Base-by-base conservation (phyloP, 1,284 basidiomycete species). In the Mycena sp. region DNA sequence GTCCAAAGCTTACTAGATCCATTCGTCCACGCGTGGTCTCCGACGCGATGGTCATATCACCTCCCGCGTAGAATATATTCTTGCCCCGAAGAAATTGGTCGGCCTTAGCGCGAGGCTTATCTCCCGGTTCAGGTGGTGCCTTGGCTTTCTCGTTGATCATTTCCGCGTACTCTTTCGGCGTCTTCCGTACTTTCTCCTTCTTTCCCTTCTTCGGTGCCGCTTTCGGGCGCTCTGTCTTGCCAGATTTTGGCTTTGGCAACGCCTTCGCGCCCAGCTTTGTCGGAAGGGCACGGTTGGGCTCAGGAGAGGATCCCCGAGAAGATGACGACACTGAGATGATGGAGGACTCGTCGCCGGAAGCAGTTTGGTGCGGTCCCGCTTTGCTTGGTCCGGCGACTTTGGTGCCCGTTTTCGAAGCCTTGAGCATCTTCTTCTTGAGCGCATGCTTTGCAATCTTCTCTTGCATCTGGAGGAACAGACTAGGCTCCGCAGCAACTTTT, bases 31-130 rank as follows among this genome's bases (percentile, higher is more conserved):
- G 80, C 10, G 89, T 90, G 44, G 72, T 71, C 40, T 78, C 75
- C 19, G 81, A 78, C 2, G 87, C 87, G 61, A 78, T 81, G 23
- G 70, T 77, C 76, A 83, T 79, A 68, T 91, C 89, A 9, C 81
- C 85, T 21, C 87, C 86, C 28, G 79, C 77, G 68, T 86, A 90
- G 69, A 85, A 86, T 43, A 91, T 85, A 38, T 76, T 76, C 68
- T 80, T 83, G 21, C 84, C 86, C 53, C 76, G 75, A 19, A 91
- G 76, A 68, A 81, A 81, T 64, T 77, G 63, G 38, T 60, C 65
- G 61, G 45, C 64, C 57, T n/a, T n/a, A n/a, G 12, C 23, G n/a
- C n/a, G n/a, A 1, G 41, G 51, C 38, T 50, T 49, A 12, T 12
- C 46, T 2, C 30, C 26, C 2, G 37, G 58, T 21, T 41, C 41